Evolutionary conservation across 331 rosid species (phyloP).

Genomic region (Erythrophleum ivorense): DNA sequence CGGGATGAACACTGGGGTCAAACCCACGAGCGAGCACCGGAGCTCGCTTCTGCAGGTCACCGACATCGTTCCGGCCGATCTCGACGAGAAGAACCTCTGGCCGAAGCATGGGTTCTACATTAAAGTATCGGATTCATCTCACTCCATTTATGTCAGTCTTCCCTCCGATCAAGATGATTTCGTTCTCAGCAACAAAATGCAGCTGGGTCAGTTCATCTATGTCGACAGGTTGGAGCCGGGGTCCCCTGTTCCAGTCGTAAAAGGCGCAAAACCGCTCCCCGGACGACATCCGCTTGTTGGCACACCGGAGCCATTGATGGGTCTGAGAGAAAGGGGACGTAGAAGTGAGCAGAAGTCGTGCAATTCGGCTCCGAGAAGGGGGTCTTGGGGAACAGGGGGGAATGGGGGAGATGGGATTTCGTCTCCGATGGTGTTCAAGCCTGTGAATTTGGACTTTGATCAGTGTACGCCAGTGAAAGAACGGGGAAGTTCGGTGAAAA

Average conservation of each 20-base stretch:
- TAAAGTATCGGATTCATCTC: constrained; percentile 90
- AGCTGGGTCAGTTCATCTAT: constrained; percentile 87
- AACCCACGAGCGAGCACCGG: constrained; percentile 83
- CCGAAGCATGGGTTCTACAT: constrained; percentile 92
- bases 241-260: constrained; percentile 76
- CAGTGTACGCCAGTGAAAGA: constrained; percentile 75
- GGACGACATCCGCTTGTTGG: constrained; percentile 91
- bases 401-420: constrained; percentile 44
- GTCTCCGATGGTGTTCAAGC: constrained; percentile 71
- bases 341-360: constrained; percentile 42
- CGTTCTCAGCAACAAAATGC: constrained; percentile 89
- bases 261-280: constrained; percentile 83
- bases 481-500: constrained; percentile 30
- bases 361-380: constrained; percentile 63
- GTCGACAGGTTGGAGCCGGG: constrained; percentile 86
- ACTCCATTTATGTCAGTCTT: constrained; percentile 78
- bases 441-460: constrained; percentile 78
- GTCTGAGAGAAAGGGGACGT: constrained; percentile 65
- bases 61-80: constrained; percentile 92
- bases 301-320: constrained; percentile 83
- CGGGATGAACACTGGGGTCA: constrained; percentile 70
- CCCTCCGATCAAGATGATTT: constrained; percentile 86
- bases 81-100: constrained; percentile 79
- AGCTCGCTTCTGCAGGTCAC: constrained; percentile 88
- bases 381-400: constrained; percentile 81